Percentiles rank a stretch among this genome's conserved stretches.
These are phyloP conservation scores for Pseudonitzschia multiseries DNA, from an alignment of 108 stramenopile genomes.

Conservation along the genomic window DNA sequence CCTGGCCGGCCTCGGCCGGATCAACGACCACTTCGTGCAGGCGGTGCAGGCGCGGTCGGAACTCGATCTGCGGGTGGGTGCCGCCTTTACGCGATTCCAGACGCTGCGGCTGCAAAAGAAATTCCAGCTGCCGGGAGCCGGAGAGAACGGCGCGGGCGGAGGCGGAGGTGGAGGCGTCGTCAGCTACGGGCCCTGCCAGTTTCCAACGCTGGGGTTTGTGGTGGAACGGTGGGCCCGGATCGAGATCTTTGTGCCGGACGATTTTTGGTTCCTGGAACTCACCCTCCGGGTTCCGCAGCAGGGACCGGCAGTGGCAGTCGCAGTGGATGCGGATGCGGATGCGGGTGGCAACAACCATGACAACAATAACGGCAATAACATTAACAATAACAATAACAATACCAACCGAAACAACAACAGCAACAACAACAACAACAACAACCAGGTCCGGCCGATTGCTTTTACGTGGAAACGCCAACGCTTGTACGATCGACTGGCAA, in stretches of 20 bases:
- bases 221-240: constrained; percentile 95
- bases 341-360: neutral
- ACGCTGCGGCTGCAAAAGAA: constrained; percentile 91
- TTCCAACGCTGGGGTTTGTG: constrained; percentile 99
- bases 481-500: constrained; percentile 82
- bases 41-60: constrained; percentile 92
- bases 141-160: neutral
- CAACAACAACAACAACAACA: constrained; percentile 24
- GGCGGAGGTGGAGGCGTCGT: constrained; percentile 47
- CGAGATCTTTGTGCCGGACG: constrained; percentile 89
- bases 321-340: neutral
- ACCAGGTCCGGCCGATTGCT: constrained; percentile 40
- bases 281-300: constrained; percentile 30
- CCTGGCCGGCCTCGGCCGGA: constrained; percentile 60
- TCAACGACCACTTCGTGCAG: constrained; percentile 76
- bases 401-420: constrained; percentile 1
- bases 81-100: constrained; percentile 97
- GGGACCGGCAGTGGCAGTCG: neutral
- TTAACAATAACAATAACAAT: neutral
- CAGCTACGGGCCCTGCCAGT: constrained; percentile 98
- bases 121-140: constrained; percentile 67
- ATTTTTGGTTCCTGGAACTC: constrained; percentile 92
- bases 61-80: constrained; percentile 94
- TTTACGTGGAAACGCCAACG: constrained; percentile 90
- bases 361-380: constrained; percentile 20